These are phyloP conservation scores for Herpotrichia juniperi DNA, from an alignment of 2,329 filamentous ascomycete genomes.

Conservation along the genomic window DNA sequence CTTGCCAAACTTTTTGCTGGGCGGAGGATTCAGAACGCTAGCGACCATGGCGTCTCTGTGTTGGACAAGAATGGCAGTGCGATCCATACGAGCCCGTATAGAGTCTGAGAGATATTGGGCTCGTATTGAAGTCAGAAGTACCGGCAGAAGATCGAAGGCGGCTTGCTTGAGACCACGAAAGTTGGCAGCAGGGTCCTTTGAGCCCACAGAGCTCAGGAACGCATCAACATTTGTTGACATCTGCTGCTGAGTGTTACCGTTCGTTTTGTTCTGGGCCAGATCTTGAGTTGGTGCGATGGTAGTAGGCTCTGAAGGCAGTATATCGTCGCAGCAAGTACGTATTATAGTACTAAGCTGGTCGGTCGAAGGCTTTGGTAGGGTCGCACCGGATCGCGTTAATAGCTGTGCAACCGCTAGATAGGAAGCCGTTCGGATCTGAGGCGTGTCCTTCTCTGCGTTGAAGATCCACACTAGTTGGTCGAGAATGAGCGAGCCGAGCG, in stretches of 20 bases:
- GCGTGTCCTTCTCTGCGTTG: slow-evolving; percentile 55
- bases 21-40: slow-evolving; percentile 79
- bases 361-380: slow-evolving; percentile 69
- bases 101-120: slow-evolving; percentile 72
- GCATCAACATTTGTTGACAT: slow-evolving; percentile 70
- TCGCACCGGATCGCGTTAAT: slow-evolving; percentile 67
- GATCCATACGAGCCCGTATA: slow-evolving; percentile 77
- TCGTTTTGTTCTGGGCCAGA: slow-evolving; percentile 48
- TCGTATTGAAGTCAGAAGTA: slow-evolving; percentile 67
- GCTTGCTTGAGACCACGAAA: slow-evolving; percentile 59
- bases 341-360: slow-evolving; percentile 67
- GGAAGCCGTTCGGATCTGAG: slow-evolving; percentile 62
- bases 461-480: slow-evolving; percentile 78
- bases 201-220: slow-evolving; percentile 61
- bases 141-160: slow-evolving; percentile 67
- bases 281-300: slow-evolving; percentile 45
- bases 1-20: slow-evolving; percentile 63
- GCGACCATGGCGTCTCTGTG: slow-evolving; percentile 77
- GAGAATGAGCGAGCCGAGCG: slow-evolving; percentile 68
- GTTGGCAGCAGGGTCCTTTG: slow-evolving; percentile 36
- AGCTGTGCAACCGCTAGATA: slow-evolving; percentile 67
- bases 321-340: slow-evolving; percentile 74
- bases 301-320: slow-evolving; percentile 59
- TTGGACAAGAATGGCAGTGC: slow-evolving; percentile 74
- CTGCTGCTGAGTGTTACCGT: slow-evolving; percentile 39